Evolutionary conservation across 495 filamentous ascomycete species (phyloP), one percentile per base, ranked within the genome.

Genomic region (Neohortaea acidophila): DNA sequence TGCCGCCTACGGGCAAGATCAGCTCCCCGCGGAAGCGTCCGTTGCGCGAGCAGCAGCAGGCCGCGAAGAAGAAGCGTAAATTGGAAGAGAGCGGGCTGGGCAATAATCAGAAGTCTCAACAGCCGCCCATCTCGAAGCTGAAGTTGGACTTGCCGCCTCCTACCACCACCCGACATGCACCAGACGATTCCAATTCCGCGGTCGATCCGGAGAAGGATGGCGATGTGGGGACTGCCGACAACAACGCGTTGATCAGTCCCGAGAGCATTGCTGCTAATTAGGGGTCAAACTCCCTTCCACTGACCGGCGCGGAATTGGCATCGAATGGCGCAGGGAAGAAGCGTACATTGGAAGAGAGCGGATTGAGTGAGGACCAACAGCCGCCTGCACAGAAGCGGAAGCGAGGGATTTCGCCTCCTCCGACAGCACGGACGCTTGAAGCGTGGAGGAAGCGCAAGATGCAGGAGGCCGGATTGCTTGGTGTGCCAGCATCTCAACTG

Each of bases 1-100:
- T 99, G 14, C 85, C 85, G 39, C 84, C 87, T 27, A 94, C 81
- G 15, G 89, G 89, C 42, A 96, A 96, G 66, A 99, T 99, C 38
- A 71, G 78, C 6, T 79, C 75, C 33, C 86, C 87, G 13, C 74
- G 85, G 39, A 99, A 99, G 59, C 69, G 89, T 18, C 82, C 84
- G 15, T 70, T 78, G 26, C 74, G 75, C 51, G 77, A 82, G 44
- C 79, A 81, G 49, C 73, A 77, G 27, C 72, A 66, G 43, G 67
- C 73, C 43, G 75, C 70, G 33, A 83, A 78, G 55, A 82, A 84
- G 63, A 85, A 80, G 64, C 49, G 55, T 20, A 60, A 59, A 50
- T 30, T 56, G 14, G 54, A 59, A 32, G 54, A 56, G 32, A 51
- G 38, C 23, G 52, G 45, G 9, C 18, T 19, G 14, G 28, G 19